Evolutionary conservation across 1,284 basidiomycete genomes (phyloP).

Genomic region (Schizophyllum amplum): DNA sequence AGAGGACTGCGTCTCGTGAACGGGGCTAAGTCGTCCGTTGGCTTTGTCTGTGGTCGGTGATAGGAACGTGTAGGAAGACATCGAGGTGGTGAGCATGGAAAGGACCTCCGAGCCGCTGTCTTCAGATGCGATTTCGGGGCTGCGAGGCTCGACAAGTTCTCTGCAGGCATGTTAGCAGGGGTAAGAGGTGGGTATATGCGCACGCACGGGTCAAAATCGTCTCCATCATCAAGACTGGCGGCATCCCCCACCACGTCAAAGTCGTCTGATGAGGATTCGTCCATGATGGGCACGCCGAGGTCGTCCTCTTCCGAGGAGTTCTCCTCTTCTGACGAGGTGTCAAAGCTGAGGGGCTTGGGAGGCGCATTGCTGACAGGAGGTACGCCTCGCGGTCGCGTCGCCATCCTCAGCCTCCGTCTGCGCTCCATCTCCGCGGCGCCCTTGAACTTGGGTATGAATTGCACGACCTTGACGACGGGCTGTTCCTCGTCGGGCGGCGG

Average conservation of each 20-base stretch:
- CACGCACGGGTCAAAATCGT: constrained; percentile 70
- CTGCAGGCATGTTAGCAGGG: constrained; percentile 18
- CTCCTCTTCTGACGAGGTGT: constrained; percentile 53
- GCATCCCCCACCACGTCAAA: constrained; percentile 48
- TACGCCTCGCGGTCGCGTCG: constrained; percentile 38
- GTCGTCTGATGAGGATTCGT: constrained; percentile 45
- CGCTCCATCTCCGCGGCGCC: constrained; percentile 75
- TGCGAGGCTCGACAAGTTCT: constrained; percentile 43
- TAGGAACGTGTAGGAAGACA: constrained; percentile 44
- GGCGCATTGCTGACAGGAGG: constrained; percentile 21
- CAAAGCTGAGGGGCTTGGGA: constrained; percentile 33
- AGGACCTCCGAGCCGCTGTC: constrained; percentile 48
- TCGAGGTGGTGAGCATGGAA: constrained; percentile 46
- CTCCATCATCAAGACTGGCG: constrained; percentile 49
- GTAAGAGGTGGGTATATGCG: constrained; percentile 1
- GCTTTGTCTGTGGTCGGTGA: constrained; percentile 33
- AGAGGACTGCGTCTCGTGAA: constrained; percentile 36
- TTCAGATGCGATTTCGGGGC: constrained; percentile 34
- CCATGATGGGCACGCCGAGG: constrained; percentile 10
- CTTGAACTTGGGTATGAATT: constrained; percentile 67
- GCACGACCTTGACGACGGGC: constrained; percentile 39
- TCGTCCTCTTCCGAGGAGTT: constrained; percentile 31
- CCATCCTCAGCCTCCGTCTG: constrained; percentile 55
- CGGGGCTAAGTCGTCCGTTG: constrained; percentile 54
- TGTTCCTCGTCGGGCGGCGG: constrained; percentile 26